Percentiles rank a stretch among this genome's conserved stretches.
Evolutionary conservation across 2,329 filamentous ascomycete genomes (phyloP).

Genomic region (Neoascochyta sp.): DNA sequence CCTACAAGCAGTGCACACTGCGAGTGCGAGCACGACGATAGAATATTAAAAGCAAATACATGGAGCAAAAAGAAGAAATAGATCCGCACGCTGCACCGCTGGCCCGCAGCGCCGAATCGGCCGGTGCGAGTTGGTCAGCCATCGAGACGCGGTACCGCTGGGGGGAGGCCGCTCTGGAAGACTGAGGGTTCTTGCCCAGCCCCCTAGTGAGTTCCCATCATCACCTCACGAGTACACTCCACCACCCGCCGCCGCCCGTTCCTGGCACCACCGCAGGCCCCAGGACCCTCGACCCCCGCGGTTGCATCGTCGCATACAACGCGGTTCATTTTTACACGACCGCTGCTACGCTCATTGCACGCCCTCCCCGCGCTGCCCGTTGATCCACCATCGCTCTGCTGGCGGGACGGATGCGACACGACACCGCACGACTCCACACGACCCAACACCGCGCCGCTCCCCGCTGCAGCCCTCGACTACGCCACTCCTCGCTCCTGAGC

Average conservation of each 20-base stretch:
- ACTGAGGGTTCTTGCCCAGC: too few relatives aligned
- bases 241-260: slow-evolving; percentile 12
- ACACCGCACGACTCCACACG: slow-evolving; percentile 20
- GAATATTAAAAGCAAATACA: too few relatives aligned
- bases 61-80: too few relatives aligned
- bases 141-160: too few relatives aligned
- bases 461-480: slow-evolving; percentile 14
- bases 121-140: too few relatives aligned
- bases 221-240: slow-evolving; percentile 14
- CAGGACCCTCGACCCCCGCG: slow-evolving; percentile 19
- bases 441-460: slow-evolving; percentile 26
- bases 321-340: slow-evolving; percentile 19
- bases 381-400: slow-evolving; percentile 21
- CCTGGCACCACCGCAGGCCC: slow-evolving; percentile 23
- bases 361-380: slow-evolving; percentile 13
- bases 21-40: too few relatives aligned
- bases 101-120: too few relatives aligned
- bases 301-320: slow-evolving; percentile 26
- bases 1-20: too few relatives aligned
- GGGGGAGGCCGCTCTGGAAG: too few relatives aligned
- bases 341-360: slow-evolving; percentile 22
- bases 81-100: too few relatives aligned
- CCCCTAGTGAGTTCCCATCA: too few relatives aligned
- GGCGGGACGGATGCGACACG: slow-evolving; percentile 37
- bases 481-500: slow-evolving; percentile 13